Conservation (phyloP, 768 basidiomycete species). For the Scleroderma citrinum region DNA sequence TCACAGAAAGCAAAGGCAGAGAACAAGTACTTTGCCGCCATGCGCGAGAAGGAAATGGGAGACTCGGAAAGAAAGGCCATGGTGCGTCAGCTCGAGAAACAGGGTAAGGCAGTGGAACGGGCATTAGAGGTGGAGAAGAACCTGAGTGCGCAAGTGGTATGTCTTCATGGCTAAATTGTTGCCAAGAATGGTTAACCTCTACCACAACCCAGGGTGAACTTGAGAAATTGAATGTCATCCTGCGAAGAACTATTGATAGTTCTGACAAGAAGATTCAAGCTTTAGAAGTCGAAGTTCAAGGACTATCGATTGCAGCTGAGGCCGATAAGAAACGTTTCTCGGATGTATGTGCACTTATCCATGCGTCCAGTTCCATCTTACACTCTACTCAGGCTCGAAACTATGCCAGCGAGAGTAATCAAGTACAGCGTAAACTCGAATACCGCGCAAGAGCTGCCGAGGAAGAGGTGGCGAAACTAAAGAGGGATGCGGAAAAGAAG, state of each 20-base stretch:
- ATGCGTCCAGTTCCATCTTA: background rate
- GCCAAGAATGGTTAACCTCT: background rate
- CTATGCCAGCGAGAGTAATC: conserved; percentile 27
- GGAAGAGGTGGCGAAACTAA: conserved; percentile 43
- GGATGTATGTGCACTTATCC: conserved; percentile 31
- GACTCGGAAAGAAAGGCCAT: conserved; percentile 70
- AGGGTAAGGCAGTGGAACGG: conserved; percentile 59
- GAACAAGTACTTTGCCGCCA: conserved; percentile 87
- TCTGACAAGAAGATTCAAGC: conserved; percentile 22
- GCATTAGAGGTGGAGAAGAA: conserved; percentile 59
- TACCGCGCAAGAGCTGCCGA: conserved; percentile 25
- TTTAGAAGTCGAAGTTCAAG: conserved; percentile 29
- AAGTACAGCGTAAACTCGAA: conserved; percentile 19
- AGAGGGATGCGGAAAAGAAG: conserved; percentile 50
- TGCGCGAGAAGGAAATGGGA: conserved; percentile 83
- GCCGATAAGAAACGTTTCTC: conserved; percentile 33
- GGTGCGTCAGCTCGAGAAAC: conserved; percentile 50
- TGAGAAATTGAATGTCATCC: conserved; percentile 39
- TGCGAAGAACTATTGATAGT: conserved; percentile 26
- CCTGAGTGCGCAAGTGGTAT: conserved; percentile 53
- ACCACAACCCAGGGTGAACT: conserved; percentile 28
- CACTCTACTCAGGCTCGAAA: conserved; percentile 21
- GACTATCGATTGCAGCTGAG: conserved; percentile 31
- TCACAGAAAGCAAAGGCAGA: conserved; percentile 90
- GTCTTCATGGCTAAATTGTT: conserved; percentile 14